phyloP scores from a whole-genome alignment of 1,284 basidiomycete species.

The Ceratobasidium sp. region DNA sequence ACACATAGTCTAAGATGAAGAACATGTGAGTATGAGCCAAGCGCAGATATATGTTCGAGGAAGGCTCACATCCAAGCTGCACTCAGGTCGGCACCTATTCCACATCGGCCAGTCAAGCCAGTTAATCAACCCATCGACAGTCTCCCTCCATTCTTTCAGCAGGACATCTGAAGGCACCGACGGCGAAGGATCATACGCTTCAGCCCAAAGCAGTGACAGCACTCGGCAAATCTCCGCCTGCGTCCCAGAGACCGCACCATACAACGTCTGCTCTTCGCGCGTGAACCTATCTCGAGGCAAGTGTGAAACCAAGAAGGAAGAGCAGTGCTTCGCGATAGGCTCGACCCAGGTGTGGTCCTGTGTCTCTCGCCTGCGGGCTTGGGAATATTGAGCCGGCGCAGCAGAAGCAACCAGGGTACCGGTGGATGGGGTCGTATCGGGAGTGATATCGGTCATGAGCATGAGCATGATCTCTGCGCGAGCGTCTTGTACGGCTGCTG shows the following conservation, averaged over 20 bases:
- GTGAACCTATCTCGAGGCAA: constrained; percentile 20
- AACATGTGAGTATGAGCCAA: too few species aligned
- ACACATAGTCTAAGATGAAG: too few species aligned
- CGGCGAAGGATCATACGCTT: constrained; percentile 36
- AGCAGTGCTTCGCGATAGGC: constrained; percentile 30
- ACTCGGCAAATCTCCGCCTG: constrained; percentile 31
- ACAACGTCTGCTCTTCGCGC: constrained; percentile 33
- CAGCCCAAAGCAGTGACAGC: constrained; percentile 33
- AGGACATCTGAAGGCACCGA: not conserved
- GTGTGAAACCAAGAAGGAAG: constrained; percentile 35
- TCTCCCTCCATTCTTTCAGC: not conserved
- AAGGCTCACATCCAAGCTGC: constrained; percentile 27
- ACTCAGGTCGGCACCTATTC: constrained; percentile 33
- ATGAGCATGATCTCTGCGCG: constrained; percentile 58
- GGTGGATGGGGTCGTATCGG: constrained; percentile 44
- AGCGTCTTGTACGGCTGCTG: constrained; percentile 46
- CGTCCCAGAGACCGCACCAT: constrained; percentile 15
- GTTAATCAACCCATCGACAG: constrained; percentile 12
- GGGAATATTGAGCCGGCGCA: not conserved
- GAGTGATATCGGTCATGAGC: constrained; percentile 58
- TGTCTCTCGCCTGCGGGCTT: constrained; percentile 5
- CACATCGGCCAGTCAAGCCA: constrained; percentile 43
- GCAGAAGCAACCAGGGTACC: not conserved
- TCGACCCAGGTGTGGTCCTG: constrained; percentile 22
- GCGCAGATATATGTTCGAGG: too few species aligned